A percentile compares a stretch with the other conserved stretches of the same genome.
Conservation (phyloP, 176 grass and related monocot species). For the Echinochloa phyllopogon region DNA sequence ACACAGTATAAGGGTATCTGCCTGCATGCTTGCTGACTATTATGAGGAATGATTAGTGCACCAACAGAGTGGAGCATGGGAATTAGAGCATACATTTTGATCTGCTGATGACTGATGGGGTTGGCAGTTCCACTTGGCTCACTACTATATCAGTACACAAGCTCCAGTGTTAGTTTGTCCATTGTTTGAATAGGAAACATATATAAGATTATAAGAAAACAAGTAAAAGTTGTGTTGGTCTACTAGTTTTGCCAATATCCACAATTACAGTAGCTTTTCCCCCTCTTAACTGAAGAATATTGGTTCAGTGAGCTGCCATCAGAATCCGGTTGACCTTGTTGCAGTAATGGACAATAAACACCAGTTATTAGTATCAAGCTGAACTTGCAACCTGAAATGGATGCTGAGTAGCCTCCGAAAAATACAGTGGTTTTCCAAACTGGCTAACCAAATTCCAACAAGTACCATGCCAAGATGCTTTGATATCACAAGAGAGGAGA, state of each 20-base stretch:
- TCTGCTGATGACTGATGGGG: neutral
- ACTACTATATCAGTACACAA: neutral
- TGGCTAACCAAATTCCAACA: no score
- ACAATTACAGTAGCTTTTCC: slow-evolving; percentile 1
- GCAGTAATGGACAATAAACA: neutral
- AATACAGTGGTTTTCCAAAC: slow-evolving; percentile 57
- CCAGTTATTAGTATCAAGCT: neutral
- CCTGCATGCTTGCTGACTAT: no score
- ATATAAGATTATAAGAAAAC: neutral
- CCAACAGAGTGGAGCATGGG: no score
- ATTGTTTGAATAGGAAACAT: neutral
- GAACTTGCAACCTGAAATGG: slow-evolving; percentile 66
- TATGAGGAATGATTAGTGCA: no score
- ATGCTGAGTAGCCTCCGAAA: slow-evolving; percentile 83
- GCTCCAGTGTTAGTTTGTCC: neutral
- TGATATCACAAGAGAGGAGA: neutral
- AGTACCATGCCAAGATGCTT: neutral
- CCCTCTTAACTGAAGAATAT: slow-evolving; percentile 36
- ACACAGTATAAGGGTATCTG: no score
- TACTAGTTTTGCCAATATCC: neutral
- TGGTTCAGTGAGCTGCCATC: slow-evolving; percentile 76
- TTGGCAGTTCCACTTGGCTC: neutral
- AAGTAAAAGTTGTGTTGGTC: neutral
- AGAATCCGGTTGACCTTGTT: slow-evolving; percentile 92
- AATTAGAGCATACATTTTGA: neutral